A percentile compares a stretch with the other conserved stretches of the same genome.
Evolutionary conservation across 2,329 filamentous ascomycete species (phyloP).

Genomic region (Cercospora sojina): DNA sequence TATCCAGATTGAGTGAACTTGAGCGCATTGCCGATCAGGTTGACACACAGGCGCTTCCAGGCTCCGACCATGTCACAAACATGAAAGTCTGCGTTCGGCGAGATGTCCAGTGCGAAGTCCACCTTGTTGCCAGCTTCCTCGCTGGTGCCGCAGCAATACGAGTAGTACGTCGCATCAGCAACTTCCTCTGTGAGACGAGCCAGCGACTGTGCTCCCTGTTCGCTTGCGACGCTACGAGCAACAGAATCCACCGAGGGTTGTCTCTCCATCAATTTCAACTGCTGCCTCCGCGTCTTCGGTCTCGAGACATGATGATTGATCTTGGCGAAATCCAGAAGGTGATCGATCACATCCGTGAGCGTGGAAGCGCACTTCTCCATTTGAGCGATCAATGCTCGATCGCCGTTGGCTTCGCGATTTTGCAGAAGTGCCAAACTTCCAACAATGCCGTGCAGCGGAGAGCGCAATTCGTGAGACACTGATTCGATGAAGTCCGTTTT

Average conservation of each 20-base stretch:
- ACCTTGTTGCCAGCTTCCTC: conserved; percentile 2
- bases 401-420: conserved; percentile 37
- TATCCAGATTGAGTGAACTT: conserved; percentile 45
- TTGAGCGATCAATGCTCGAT: conserved; percentile 43
- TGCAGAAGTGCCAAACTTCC: conserved; percentile 52
- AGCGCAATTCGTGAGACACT: conserved; percentile 53
- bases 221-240: neutral
- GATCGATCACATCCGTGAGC: conserved; percentile 47
- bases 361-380: conserved; percentile 52
- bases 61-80: neutral
- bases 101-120: conserved; percentile 4
- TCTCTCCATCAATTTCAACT: neutral
- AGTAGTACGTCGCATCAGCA: conserved; percentile 12
- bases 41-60: conserved; percentile 4
- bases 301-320: conserved; percentile 38
- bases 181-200: conserved; percentile 15
- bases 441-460: conserved; percentile 49
- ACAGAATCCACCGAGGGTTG: conserved; percentile 1
- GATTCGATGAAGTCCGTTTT: conserved; percentile 54
- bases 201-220: neutral
- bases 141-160: conserved; percentile 5
- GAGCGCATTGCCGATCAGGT: conserved; percentile 48
- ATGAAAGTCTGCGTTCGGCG: conserved; percentile 2
- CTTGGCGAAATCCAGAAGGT: conserved; percentile 46
- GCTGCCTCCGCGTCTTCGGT: neutral